A percentile compares a stretch with the other conserved stretches of the same genome.
Conservation (phyloP, 2,329 filamentous ascomycete genomes). For the Beauveria scarabaeidicola region DNA sequence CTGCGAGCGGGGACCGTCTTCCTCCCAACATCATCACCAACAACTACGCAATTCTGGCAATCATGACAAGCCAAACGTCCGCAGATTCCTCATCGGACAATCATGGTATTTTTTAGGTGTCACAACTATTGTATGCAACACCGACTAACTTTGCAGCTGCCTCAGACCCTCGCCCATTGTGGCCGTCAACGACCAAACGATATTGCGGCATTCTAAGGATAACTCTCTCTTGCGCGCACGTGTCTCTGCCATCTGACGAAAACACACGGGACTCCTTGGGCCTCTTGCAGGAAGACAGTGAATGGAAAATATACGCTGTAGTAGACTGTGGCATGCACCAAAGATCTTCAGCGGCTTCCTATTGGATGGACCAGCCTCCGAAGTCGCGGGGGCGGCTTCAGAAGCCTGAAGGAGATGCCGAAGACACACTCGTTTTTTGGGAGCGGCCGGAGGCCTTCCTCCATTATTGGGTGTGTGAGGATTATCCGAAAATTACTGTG, state of each 20-base stretch:
- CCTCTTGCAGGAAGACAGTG: background rate
- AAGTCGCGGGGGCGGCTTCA: background rate
- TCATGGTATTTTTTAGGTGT: background rate
- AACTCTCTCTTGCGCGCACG: background rate
- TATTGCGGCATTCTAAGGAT: background rate
- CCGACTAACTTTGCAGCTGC: background rate
- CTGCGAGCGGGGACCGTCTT: background rate
- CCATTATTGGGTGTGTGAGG: background rate
- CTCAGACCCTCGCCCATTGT: background rate
- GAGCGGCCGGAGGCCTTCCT: background rate
- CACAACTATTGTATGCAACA: background rate
- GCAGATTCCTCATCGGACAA: background rate
- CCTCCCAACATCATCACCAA: background rate
- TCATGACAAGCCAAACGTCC: background rate
- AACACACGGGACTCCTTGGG: background rate
- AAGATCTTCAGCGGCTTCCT: background rate
- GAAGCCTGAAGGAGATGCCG: background rate
- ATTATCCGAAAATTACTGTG: background rate
- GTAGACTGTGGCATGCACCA: background rate
- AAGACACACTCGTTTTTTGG: background rate
- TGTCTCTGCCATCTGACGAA: background rate
- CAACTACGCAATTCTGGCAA: background rate
- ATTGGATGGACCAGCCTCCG: background rate
- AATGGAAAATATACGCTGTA: background rate
- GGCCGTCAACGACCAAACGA: background rate